phyloP scores from a whole-genome alignment of 345 rosid genomes.

The Eucalyptus tenuipes region DNA sequence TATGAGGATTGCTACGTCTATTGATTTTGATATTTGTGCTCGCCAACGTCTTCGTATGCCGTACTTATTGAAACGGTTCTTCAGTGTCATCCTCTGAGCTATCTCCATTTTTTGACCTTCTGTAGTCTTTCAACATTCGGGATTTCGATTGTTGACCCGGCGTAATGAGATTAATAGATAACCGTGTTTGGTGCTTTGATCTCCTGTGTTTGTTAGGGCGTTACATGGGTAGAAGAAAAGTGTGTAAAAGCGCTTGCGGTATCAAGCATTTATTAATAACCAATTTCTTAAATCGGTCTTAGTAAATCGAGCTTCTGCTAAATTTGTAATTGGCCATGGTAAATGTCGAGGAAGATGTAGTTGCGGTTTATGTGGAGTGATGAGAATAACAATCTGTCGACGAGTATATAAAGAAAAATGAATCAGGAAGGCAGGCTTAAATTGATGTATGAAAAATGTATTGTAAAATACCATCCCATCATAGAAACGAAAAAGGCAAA shows the following conservation, averaged over 20 bases:
- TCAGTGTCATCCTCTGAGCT: neutral
- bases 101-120: neutral
- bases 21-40: neutral
- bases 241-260: rapidly evolving
- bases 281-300: neutral
- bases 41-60: neutral
- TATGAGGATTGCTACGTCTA: neutral
- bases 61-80: neutral
- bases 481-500: too few relatives aligned
- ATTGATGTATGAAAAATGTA: neutral
- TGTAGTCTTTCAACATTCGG: neutral
- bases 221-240: too few relatives aligned
- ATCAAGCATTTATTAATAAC: rapidly evolving
- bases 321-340: too few relatives aligned
- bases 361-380: rapidly evolving
- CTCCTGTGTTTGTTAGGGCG: neutral
- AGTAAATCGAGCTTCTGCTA: rapidly evolving
- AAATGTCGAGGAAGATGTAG: neutral
- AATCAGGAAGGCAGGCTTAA: neutral
- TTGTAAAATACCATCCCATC: neutral
- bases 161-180: rapidly evolving
- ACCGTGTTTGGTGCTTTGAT: rapidly evolving
- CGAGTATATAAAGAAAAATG: neutral
- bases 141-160: neutral
- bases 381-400: neutral